These are phyloP conservation scores for Babesia caballi DNA, from an alignment of 169 alveolate species.

Conservation along the genomic window DNA sequence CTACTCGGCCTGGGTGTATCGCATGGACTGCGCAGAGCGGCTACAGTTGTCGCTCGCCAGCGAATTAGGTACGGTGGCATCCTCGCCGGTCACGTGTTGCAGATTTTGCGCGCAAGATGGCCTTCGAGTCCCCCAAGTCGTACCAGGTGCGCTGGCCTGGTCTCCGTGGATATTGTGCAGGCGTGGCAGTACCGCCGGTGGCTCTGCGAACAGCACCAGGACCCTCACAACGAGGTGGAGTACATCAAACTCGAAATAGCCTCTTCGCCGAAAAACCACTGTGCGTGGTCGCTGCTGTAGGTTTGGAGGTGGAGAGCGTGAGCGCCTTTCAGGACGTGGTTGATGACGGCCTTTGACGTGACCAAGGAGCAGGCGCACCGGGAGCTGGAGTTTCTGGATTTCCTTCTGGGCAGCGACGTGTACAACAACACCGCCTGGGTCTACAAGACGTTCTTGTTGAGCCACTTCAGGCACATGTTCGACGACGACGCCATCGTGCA, in stretches of 20 bases:
- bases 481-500: not conserved
- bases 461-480: not conserved
- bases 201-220: conserved; percentile 18
- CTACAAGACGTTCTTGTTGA: conserved; percentile 27
- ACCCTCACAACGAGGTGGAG: conserved; percentile 33
- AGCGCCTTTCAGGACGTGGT: conserved; percentile 36
- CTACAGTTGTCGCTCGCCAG: conserved; percentile 22
- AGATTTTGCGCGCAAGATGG: conserved; percentile 47
- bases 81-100: not conserved
- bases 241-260: conserved; percentile 51
- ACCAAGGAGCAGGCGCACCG: conserved; percentile 8
- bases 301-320: not conserved
- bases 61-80: conserved; percentile 25
- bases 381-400: conserved; percentile 40
- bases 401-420: conserved; percentile 28
- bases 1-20: conserved; percentile 61
- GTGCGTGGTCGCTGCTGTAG: conserved; percentile 58
- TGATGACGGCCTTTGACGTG: conserved; percentile 13
- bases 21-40: conserved; percentile 41
- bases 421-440: conserved; percentile 66
- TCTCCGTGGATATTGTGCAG: not conserved
- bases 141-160: conserved; percentile 22
- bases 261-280: conserved; percentile 56
- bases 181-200: conserved; percentile 57
- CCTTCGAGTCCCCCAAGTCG: conserved; percentile 47